Evolutionary conservation across 306 rosid species (phyloP).

Genomic region (cucumber (Cucumis sativus)): Cucumber_9930_V3 NC_026660.2:23021001-23021500

Average conservation of each 20-base stretch:
- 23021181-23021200: not conserved
- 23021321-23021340: not conserved
- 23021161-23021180: not conserved
- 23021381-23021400: not conserved
- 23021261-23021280: not conserved
- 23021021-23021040: too few species aligned
- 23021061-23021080: too few species aligned
- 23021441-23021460: too few species aligned
- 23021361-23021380: not conserved
- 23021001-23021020: too few species aligned
- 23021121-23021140: not conserved
- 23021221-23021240: too few species aligned
- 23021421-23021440: too few species aligned
- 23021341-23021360: not conserved
- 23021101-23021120: too few species aligned
- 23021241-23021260: not conserved
- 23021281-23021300: not conserved
- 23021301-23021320: not conserved
- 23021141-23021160: not conserved
- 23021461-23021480: too few species aligned
- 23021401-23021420: not conserved
- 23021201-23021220: not conserved
- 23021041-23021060: too few species aligned
- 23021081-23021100: too few species aligned
- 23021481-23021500: too few species aligned